phyloP scores from a whole-genome alignment of 306 rosid genomes.

The Cucurbita argyrosperma region DNA sequence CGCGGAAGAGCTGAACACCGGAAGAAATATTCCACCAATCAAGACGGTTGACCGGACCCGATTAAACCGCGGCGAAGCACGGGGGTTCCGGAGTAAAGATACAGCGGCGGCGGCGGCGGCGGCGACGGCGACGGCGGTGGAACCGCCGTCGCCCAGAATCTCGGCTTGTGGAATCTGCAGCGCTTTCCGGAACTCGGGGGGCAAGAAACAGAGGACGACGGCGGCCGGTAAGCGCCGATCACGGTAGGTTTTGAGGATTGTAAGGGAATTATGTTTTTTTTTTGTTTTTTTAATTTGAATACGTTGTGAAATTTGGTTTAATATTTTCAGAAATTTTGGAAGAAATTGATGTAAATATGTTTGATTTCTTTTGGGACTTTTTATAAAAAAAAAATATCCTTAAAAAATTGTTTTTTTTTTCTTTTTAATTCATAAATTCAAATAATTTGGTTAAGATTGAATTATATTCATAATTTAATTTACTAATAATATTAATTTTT shows the following conservation, averaged over 20 bases:
- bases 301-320: background rate
- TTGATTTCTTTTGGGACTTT: background rate
- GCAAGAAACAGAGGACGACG: conserved; percentile 24
- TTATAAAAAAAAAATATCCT: no score
- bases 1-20: background rate
- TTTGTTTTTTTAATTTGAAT: background rate
- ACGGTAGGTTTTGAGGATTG: conserved; percentile 3
- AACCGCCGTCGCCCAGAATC: conserved; percentile 77
- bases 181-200: conserved; percentile 31
- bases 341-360: background rate
- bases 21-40: conserved; percentile 12
- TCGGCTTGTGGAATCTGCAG: conserved; percentile 62
- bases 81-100: conserved; percentile 38
- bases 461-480: no score
- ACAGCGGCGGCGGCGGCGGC: conserved; percentile 22
- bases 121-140: conserved; percentile 34
- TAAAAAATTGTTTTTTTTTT: background rate
- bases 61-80: conserved; percentile 35
- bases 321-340: background rate
- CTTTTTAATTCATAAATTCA: no score
- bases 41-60: conserved; percentile 28
- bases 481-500: no score
- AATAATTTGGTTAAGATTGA: no score
- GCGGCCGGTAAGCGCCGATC: conserved; percentile 25
- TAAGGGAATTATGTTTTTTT: background rate